Base-by-base conservation (phyloP, 306 rosid species). In the Inga oerstediana region DNA sequence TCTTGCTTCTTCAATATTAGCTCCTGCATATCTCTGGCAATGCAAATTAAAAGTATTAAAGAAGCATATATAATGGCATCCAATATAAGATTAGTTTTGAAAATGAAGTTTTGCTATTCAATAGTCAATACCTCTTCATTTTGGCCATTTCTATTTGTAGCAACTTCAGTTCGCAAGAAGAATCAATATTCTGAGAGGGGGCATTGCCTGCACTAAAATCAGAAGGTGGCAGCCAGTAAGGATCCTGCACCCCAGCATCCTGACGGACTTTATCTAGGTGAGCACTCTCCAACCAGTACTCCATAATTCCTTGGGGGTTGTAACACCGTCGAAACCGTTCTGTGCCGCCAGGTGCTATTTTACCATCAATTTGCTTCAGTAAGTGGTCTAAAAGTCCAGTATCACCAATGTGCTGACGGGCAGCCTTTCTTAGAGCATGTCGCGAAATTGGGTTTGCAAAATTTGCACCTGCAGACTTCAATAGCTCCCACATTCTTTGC, bases 241-340 rank as follows among this genome's bases (percentile, higher is more conserved):
- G 70, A 64, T 64, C 70, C 70, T 27, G 70, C 83, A 92, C 93
- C 83, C 94, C 96, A 58, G 91, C 93, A n/a, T 90, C 91, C 82
- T 80, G 84, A 51, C 93, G 92, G 39, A 89, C 75, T 27, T 84
- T 69, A 46, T 64, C 88, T 80, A 92, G 86, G 44, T 92, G 94
- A 68, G 90, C 93, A 80, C 86, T 88, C 91, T 94, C 98, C 88
- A 92, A 84, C 98, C 98, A 94, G 79, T 94, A 94, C 90, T 94
- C 97, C 98, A 94, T 94, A 56, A 87, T 45, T 70, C 98, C 98
- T 7, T 83, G 66, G 72, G 91, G 70, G 84, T 89, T 92, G 89
- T 86, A 87, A 90, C 98, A 92, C 81, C 97, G 83, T 65, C 93
- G 85, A 75, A 94, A 92, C 79, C 96, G 86, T 44, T 91, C 94